A percentile compares a stretch with the other conserved stretches of the same genome.
Conservation (phyloP, 2,329 filamentous ascomycete genomes). For the Botryosphaeria agaves region DNA sequence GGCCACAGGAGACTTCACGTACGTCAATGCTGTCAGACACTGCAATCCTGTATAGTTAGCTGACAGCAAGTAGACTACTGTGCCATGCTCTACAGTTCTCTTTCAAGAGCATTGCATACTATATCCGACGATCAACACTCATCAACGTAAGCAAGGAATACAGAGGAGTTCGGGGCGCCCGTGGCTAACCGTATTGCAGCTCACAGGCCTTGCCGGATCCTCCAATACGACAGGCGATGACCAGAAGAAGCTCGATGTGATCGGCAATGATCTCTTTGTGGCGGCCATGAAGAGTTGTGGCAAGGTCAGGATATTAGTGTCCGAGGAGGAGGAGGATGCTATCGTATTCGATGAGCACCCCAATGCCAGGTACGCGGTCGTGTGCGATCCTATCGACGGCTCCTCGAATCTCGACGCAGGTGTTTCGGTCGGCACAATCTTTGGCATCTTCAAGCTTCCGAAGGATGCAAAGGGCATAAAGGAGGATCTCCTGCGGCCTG, state of each 20-base stretch:
- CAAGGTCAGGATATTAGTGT: slow-evolving; percentile 83
- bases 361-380: slow-evolving; percentile 72
- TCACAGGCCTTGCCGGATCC: slow-evolving; percentile 85
- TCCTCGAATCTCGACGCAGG: slow-evolving; percentile 95
- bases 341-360: slow-evolving; percentile 70
- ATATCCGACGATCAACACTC: slow-evolving; percentile 87
- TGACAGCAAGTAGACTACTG: slow-evolving; percentile 46
- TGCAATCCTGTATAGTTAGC: slow-evolving; percentile 6
- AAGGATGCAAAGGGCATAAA: slow-evolving; percentile 57
- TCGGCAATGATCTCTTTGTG: slow-evolving; percentile 96
- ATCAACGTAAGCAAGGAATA: slow-evolving; percentile 45
- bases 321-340: slow-evolving; percentile 87
- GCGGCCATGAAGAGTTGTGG: slow-evolving; percentile 86
- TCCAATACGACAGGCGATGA: slow-evolving; percentile 94
- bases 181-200: slow-evolving; percentile 17
- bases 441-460: slow-evolving; percentile 78
- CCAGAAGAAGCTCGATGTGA: slow-evolving; percentile 99
- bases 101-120: slow-evolving; percentile 99
- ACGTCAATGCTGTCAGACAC: slow-evolving; percentile 20
- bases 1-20: slow-evolving; percentile 98
- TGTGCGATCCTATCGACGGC: slow-evolving; percentile 95
- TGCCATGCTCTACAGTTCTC: slow-evolving; percentile 98
- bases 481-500: slow-evolving; percentile 77
- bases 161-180: neutral
- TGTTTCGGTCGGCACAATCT: slow-evolving; percentile 95